Percentiles rank a stretch among this genome's conserved stretches.
phyloP scores from a whole-genome alignment of 495 filamentous ascomycete genomes.

The Cercophora samala region DNA sequence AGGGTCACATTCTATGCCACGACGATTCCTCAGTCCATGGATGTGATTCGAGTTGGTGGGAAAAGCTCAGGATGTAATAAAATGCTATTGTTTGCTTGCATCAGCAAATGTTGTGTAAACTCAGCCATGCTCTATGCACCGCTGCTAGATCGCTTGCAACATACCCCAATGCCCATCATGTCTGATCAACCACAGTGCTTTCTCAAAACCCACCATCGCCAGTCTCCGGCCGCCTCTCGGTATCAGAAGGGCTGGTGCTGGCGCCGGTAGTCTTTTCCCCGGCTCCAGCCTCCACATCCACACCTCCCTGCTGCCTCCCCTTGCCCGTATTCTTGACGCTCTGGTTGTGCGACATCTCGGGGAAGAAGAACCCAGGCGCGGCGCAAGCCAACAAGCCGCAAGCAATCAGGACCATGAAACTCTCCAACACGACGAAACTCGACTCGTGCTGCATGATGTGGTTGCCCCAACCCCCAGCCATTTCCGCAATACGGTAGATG shows the following conservation, averaged over 20 bases:
- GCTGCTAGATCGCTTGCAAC: no score
- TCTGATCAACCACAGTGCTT: neutral
- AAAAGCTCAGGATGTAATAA: no score
- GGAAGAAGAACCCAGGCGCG: constrained; percentile 42
- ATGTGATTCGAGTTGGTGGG: no score
- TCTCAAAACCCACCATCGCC: constrained; percentile 6
- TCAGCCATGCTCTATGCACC: no score
- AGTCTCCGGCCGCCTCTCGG: neutral
- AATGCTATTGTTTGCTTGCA: no score
- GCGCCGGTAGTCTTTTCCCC: constrained; percentile 3
- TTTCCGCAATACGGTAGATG: constrained; percentile 66
- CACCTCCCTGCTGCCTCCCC: neutral
- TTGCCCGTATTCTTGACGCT: constrained; percentile 1
- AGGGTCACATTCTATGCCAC: no score
- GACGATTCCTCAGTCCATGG: no score
- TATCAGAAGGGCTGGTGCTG: constrained; percentile 8
- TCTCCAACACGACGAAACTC: constrained; percentile 61
- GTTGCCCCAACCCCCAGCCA: constrained; percentile 67
- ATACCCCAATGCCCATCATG: no score
- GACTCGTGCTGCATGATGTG: constrained; percentile 63
- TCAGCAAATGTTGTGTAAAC: no score
- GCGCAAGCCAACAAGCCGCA: constrained; percentile 37
- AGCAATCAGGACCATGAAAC: constrained; percentile 40
- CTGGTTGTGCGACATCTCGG: constrained; percentile 33
- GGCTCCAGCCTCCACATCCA: neutral